Percentiles rank a stretch among this genome's conserved stretches.
These are phyloP conservation scores for Halophytophthora polymorphica DNA, from an alignment of 352 stramenopile genomes.

Conservation along the genomic window DNA sequence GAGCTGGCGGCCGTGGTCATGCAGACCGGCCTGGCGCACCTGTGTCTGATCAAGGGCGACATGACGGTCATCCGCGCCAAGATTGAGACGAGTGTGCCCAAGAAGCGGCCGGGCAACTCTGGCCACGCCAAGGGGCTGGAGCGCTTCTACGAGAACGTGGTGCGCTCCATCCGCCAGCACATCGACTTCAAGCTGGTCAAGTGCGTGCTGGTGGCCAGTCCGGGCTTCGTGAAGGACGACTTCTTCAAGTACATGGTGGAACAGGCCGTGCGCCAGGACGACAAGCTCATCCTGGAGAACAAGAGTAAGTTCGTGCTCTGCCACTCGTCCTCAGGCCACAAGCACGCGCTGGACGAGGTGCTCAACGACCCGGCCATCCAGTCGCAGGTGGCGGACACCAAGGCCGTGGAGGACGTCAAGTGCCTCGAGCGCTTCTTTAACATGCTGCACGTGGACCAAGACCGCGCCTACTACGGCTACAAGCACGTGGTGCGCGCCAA, in stretches of 20 bases:
- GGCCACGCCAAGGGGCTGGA: conserved; percentile 92
- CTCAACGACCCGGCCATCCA: conserved; percentile 92
- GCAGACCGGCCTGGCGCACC: conserved; percentile 92
- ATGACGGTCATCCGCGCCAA: conserved; percentile 95
- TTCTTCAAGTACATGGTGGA: conserved; percentile 96
- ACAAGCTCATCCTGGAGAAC: conserved; percentile 95
- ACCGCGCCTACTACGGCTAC: conserved; percentile 97
- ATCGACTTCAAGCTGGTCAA: conserved; percentile 98
- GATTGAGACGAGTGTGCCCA: conserved; percentile 96
- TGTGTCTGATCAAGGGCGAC: conserved; percentile 97
- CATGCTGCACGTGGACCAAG: conserved; percentile 94
- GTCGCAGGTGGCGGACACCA: conserved; percentile 93
- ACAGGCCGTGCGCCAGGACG: conserved; percentile 90
- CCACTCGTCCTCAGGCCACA: conserved; percentile 95
- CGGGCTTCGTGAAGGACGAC: conserved; percentile 97
- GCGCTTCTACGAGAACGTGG: conserved; percentile 97
- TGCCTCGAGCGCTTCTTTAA: conserved; percentile 94
- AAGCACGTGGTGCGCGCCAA: conserved; percentile 92
- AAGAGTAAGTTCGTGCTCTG: conserved; percentile 96
- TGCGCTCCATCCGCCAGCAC: conserved; percentile 94
- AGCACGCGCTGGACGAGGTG: conserved; percentile 97
- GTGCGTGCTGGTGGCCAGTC: conserved; percentile 93
- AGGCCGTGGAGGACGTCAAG: conserved; percentile 91
- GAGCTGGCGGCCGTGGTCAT: conserved; percentile 97
- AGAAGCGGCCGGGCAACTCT: conserved; percentile 94